Conservation (phyloP, 108 stramenopile genomes). For the Skeletonema potamos region DNA sequence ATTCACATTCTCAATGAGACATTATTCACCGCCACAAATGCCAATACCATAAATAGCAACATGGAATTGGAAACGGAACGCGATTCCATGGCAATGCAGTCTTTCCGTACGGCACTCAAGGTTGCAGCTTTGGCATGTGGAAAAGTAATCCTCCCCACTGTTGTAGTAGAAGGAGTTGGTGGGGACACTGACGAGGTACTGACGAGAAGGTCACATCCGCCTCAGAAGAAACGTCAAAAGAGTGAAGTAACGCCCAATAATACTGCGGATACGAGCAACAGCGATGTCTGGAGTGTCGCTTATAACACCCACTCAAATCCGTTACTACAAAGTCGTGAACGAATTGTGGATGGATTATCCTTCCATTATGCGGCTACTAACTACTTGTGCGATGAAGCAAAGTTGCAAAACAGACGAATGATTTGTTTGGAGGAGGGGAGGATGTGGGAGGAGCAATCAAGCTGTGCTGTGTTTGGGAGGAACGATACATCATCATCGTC, state of each 20-base stretch:
- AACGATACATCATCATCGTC: not conserved
- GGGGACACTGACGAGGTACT: not conserved
- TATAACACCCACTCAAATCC: slow-evolving; percentile 20
- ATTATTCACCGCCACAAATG: not conserved
- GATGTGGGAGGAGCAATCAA: slow-evolving; percentile 16
- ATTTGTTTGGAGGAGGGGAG: slow-evolving; percentile 29
- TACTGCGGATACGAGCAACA: not conserved
- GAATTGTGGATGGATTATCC: slow-evolving; percentile 40
- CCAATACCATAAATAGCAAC: not conserved
- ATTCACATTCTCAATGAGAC: slow-evolving; percentile 17
- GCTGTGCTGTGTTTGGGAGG: not conserved
- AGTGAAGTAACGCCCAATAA: not conserved
- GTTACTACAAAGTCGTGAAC: slow-evolving; percentile 19
- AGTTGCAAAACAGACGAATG: slow-evolving; percentile 12
- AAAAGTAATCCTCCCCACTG: slow-evolving; percentile 28
- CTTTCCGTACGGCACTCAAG: slow-evolving; percentile 33
- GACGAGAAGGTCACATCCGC: not conserved
- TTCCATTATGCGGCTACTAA: slow-evolving; percentile 22
- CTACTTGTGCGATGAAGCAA: not conserved
- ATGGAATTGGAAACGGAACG: slow-evolving; percentile 2
- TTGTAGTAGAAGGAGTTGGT: too few species aligned
- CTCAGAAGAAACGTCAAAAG: not conserved
- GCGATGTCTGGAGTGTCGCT: slow-evolving; percentile 15
- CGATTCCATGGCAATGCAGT: slow-evolving; percentile 27
- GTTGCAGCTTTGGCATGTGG: slow-evolving; percentile 37